Evolutionary conservation across 139 green algal species (phyloP).

Genomic region (Chlamydomonas eustigma): DNA sequence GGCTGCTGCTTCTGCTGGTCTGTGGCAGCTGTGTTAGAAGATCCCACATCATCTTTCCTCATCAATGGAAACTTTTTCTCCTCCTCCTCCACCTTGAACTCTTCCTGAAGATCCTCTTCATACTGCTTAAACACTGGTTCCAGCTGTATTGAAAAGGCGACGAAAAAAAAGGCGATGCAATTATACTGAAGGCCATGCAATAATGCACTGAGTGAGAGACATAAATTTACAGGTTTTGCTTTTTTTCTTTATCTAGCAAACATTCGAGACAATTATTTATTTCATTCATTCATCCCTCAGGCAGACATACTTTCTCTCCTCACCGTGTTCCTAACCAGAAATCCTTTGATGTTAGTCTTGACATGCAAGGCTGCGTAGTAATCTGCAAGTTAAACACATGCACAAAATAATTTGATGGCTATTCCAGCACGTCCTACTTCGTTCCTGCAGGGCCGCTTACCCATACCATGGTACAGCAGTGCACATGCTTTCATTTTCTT

Average conservation of each 20-base stretch:
- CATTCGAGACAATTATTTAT: not conserved
- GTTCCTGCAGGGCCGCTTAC: too few species aligned
- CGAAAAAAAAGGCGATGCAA: not conserved
- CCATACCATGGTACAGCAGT: too few species aligned
- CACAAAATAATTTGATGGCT: not conserved
- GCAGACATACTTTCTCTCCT: not conserved
- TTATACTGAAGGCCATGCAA: not conserved
- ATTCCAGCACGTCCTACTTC: not conserved
- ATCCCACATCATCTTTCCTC: too few species aligned
- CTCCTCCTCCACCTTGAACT: too few species aligned
- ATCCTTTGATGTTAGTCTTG: slow-evolving; percentile 15
- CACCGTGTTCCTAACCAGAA: slow-evolving; percentile 7
- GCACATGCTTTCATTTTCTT: not conserved
- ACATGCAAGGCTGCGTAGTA: slow-evolving; percentile 20
- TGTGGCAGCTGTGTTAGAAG: too few species aligned
- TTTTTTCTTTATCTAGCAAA: not conserved
- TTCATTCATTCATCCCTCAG: not conserved
- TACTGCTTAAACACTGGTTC: not conserved
- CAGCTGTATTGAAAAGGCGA: not conserved
- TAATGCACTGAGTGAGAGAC: not conserved
- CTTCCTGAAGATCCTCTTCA: too few species aligned
- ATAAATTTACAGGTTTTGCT: not conserved
- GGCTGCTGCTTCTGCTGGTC: too few species aligned
- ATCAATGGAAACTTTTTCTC: too few species aligned
- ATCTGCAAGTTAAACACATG: not conserved